These are phyloP conservation scores for Epithemia pelagica DNA, from an alignment of 108 stramenopile genomes.

Conservation along the genomic window DNA sequence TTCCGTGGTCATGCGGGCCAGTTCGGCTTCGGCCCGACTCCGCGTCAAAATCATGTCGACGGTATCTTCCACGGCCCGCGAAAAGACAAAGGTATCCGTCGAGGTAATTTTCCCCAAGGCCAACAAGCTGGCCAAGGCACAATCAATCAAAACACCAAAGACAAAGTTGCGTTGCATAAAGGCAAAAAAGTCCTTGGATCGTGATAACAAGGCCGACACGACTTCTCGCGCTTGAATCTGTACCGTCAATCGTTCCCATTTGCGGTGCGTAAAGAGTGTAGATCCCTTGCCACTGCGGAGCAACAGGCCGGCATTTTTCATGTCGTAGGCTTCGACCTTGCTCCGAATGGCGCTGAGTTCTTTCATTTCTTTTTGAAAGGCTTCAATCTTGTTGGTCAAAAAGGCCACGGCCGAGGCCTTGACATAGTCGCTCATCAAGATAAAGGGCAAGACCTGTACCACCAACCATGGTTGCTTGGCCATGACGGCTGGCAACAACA, in stretches of 20 bases:
- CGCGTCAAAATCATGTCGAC: conserved; percentile 76
- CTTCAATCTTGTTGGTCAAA: conserved; percentile 65
- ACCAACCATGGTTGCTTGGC: conserved; percentile 60
- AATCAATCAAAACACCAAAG: conserved; percentile 77
- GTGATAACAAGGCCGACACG: conserved; percentile 40
- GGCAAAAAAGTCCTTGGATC: conserved; percentile 65
- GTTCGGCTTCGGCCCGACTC: conserved; percentile 72
- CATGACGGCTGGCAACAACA: conserved; percentile 74
- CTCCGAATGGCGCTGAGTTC: conserved; percentile 45
- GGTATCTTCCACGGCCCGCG: conserved; percentile 81
- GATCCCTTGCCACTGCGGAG: conserved; percentile 61
- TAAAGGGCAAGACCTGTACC: conserved; percentile 73
- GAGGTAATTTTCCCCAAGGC: conserved; percentile 63
- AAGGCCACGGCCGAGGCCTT: conserved; percentile 61
- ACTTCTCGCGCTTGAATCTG: conserved; percentile 59
- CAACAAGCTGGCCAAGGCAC: conserved; percentile 73
- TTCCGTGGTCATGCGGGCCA: conserved; percentile 77
- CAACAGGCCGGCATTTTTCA: conserved; percentile 82
- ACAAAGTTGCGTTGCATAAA: conserved; percentile 81
- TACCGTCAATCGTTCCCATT: conserved; percentile 75
- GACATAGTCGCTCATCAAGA: conserved; percentile 63
- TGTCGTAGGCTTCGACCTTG: conserved; percentile 83
- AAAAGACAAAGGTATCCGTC: conserved; percentile 81
- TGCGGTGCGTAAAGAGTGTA: conserved; percentile 54
- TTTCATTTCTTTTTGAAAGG: conserved; percentile 59